phyloP scores from a whole-genome alignment of 2,329 filamentous ascomycete species.

The Gnomoniopsis smithogilvyi region DNA sequence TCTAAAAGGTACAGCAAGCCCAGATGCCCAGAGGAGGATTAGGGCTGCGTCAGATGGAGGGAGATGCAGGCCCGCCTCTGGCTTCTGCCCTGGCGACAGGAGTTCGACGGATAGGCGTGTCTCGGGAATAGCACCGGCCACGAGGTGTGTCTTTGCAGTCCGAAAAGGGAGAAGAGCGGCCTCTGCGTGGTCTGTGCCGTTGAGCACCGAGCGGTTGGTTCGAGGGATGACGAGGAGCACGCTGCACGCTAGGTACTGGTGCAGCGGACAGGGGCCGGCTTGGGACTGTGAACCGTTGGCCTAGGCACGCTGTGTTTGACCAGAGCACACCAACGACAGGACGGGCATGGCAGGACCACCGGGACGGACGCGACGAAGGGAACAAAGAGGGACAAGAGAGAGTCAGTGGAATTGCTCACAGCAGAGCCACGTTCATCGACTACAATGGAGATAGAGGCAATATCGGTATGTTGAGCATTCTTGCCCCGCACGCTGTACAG shows the following conservation, averaged over 20 bases:
- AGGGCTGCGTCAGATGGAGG: neutral
- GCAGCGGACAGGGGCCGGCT: neutral
- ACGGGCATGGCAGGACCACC: neutral
- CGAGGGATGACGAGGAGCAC: neutral
- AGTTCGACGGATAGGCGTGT: slow-evolving; percentile 3
- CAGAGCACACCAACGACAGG: neutral
- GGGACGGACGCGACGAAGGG: neutral
- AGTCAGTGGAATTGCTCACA: slow-evolving; percentile 3
- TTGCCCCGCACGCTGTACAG: neutral
- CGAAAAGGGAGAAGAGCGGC: neutral
- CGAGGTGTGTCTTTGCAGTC: slow-evolving; percentile 16
- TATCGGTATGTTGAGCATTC: neutral
- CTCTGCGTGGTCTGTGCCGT: neutral
- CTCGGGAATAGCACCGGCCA: slow-evolving; percentile 17
- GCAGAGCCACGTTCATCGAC: neutral
- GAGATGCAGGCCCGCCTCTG: neutral
- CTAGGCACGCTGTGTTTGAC: neutral
- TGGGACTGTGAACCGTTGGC: neutral
- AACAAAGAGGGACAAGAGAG: neutral
- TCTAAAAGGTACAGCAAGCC: neutral
- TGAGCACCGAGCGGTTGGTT: neutral
- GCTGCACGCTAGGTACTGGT: neutral
- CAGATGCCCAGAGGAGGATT: neutral
- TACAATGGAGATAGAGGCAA: neutral
- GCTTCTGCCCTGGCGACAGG: slow-evolving; percentile 2